phyloP scores from a whole-genome alignment of 1,284 basidiomycete species.

The Puccinia horiana region DNA sequence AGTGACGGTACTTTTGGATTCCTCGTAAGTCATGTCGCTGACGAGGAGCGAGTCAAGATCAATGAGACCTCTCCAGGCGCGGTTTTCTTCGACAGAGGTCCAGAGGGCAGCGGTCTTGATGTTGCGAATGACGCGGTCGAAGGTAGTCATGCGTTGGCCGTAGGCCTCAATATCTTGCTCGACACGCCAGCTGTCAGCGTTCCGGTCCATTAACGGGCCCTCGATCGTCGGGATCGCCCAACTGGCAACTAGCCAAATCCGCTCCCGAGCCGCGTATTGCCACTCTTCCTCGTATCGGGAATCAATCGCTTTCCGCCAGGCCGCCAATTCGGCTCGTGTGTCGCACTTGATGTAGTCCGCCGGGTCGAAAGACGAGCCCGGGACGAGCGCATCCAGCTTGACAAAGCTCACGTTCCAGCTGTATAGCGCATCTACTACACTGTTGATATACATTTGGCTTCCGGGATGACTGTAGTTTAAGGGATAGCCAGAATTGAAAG shows the following conservation, averaged over 20 bases:
- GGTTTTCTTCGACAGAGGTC: conserved; percentile 36
- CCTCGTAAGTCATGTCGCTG: conserved; percentile 34
- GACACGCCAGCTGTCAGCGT: conserved; percentile 45
- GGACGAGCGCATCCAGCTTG: conserved; percentile 45
- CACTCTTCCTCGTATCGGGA: conserved; percentile 31
- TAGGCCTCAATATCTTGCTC: conserved; percentile 45
- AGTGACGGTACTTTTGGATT: conserved; percentile 40
- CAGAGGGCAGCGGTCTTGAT: conserved; percentile 38
- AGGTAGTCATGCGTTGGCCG: conserved; percentile 44
- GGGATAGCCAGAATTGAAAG: conserved; percentile 37
- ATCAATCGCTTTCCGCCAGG: conserved; percentile 44
- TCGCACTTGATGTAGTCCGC: conserved; percentile 14
- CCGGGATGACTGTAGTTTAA: conserved; percentile 47
- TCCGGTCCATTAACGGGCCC: conserved; percentile 2
- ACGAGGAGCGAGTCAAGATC: conserved; percentile 40
- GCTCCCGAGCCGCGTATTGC: conserved; percentile 35
- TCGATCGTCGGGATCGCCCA: conserved; percentile 37
- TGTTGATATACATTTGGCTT: conserved; percentile 45
- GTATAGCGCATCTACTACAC: conserved; percentile 42
- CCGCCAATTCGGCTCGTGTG: conserved; percentile 34
- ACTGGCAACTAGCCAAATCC: conserved; percentile 44
- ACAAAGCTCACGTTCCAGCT: conserved; percentile 49
- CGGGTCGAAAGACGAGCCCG: conserved; percentile 41
- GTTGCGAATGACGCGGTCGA: conserved; percentile 45
- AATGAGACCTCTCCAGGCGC: conserved; percentile 36